Percentiles rank a stretch among this genome's conserved stretches.
Conservation (phyloP, 2,329 filamentous ascomycete genomes). For the Talaromyces verruculosus region DNA sequence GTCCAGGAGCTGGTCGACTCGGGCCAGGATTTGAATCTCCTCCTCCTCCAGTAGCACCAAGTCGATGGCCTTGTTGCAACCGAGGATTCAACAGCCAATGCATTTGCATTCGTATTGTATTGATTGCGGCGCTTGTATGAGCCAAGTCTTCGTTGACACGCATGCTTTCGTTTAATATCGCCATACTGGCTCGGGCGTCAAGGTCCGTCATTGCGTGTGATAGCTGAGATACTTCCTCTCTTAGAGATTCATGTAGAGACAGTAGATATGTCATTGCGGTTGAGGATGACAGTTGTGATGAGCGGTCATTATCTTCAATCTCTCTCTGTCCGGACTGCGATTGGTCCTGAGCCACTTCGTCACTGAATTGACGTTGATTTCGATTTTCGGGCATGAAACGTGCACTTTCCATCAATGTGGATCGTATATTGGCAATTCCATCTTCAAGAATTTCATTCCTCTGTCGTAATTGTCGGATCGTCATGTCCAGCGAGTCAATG, state of each 20-base stretch:
- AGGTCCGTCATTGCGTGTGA: conserved; percentile 57
- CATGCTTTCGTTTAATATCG: conserved; percentile 62
- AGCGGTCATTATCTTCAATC: conserved; percentile 20
- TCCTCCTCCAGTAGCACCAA: conserved; percentile 22
- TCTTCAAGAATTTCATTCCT: conserved; percentile 51
- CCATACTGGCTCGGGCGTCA: conserved; percentile 62
- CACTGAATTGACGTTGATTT: not conserved
- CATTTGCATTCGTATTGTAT: conserved; percentile 59
- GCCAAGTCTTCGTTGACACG: conserved; percentile 63
- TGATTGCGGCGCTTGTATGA: conserved; percentile 60
- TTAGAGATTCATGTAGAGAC: conserved; percentile 60
- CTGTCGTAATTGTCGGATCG: conserved; percentile 46
- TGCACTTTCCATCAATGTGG: conserved; percentile 37
- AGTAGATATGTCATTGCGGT: conserved; percentile 58
- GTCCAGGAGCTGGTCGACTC: conserved; percentile 24
- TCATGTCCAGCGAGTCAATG: conserved; percentile 46
- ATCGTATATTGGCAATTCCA: conserved; percentile 44
- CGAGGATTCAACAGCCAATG: conserved; percentile 63
- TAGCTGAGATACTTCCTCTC: conserved; percentile 59
- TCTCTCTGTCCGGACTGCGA: conserved; percentile 17
- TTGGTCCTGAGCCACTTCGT: not conserved
- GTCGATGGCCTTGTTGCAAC: conserved; percentile 45
- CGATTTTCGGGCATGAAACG: conserved; percentile 22
- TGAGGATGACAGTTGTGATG: conserved; percentile 35
- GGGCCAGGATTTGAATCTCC: conserved; percentile 22